phyloP scores from a whole-genome alignment of 2,329 filamentous ascomycete genomes.

The Aspergillus udagawae region DNA sequence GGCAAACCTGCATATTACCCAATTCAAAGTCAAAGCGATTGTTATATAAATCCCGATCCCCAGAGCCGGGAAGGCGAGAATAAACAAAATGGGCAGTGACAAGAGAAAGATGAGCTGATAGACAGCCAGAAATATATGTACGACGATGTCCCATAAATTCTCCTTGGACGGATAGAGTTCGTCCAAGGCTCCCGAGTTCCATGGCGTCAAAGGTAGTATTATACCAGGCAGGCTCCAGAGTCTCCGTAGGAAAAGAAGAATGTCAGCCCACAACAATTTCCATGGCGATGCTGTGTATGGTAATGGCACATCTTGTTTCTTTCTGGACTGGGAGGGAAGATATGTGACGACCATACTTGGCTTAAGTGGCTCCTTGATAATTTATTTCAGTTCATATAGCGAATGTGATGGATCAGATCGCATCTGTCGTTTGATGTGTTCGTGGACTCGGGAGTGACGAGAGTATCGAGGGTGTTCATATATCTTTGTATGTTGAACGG shows the following conservation, averaged over 20 bases:
- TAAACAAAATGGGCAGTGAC: conserved; percentile 49
- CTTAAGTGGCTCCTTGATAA: background rate
- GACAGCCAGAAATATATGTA: conserved; percentile 58
- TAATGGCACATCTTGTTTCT: conserved; percentile 20
- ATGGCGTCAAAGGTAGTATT: conserved; percentile 54
- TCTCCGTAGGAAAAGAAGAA: conserved; percentile 33
- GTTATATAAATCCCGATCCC: conserved; percentile 26
- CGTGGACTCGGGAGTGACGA: background rate
- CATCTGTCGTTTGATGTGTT: background rate
- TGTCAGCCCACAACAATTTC: conserved; percentile 36
- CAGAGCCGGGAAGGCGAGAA: conserved; percentile 41
- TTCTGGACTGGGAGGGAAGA: conserved; percentile 8
- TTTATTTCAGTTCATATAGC: background rate
- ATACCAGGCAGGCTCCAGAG: conserved; percentile 52
- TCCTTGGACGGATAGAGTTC: conserved; percentile 58
- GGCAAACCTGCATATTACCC: conserved; percentile 25
- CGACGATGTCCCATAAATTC: conserved; percentile 55
- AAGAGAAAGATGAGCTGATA: conserved; percentile 61
- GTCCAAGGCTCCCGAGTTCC: conserved; percentile 52
- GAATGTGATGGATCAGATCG: background rate
- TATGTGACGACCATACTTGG: conserved; percentile 4
- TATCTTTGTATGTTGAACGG: background rate
- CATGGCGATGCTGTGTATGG: conserved; percentile 39
- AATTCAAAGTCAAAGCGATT: conserved; percentile 25
- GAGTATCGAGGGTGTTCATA: background rate